phyloP scores from a whole-genome alignment of 257 asterid genomes.

The Solanum chmielewskii region DNA sequence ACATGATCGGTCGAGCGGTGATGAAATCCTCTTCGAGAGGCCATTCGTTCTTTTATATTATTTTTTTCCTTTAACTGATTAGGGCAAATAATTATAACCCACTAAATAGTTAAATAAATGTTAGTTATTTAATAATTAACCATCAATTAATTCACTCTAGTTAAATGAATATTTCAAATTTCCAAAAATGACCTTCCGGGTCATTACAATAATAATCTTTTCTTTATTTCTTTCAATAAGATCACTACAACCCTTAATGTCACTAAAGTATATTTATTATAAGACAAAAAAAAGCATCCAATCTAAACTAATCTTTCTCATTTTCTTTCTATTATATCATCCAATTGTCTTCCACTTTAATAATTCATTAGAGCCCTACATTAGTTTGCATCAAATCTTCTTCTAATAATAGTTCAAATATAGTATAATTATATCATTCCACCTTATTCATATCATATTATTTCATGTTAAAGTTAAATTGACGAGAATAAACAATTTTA shows the following conservation, averaged over 20 bases:
- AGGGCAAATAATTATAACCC: too few relatives aligned
- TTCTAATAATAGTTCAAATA: background rate
- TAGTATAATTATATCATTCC: background rate
- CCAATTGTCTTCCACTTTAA: conserved; percentile 5
- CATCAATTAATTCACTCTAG: too few relatives aligned
- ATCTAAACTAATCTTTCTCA: conserved; percentile 24
- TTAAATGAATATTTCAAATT: too few relatives aligned
- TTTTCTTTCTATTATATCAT: conserved; percentile 1
- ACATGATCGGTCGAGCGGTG: too few relatives aligned
- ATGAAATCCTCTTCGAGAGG: too few relatives aligned
- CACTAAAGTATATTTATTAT: conserved; percentile 6
- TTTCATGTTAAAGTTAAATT: background rate
- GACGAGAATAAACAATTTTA: too few relatives aligned
- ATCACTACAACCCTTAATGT: conserved; percentile 4
- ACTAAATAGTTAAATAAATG: too few relatives aligned
- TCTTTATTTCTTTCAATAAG: conserved; percentile 9
- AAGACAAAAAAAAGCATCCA: conserved; percentile 37
- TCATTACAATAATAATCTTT: background rate
- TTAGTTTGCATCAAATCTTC: background rate
- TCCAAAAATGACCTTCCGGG: too few relatives aligned
- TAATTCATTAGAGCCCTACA: conserved; percentile 20
- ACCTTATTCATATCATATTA: background rate
- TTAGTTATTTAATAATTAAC: too few relatives aligned
- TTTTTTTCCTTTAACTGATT: too few relatives aligned
- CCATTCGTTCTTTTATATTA: too few relatives aligned